Evolutionary conservation across 345 rosid species (phyloP).

Genomic region (Syzygium oleosum): DNA sequence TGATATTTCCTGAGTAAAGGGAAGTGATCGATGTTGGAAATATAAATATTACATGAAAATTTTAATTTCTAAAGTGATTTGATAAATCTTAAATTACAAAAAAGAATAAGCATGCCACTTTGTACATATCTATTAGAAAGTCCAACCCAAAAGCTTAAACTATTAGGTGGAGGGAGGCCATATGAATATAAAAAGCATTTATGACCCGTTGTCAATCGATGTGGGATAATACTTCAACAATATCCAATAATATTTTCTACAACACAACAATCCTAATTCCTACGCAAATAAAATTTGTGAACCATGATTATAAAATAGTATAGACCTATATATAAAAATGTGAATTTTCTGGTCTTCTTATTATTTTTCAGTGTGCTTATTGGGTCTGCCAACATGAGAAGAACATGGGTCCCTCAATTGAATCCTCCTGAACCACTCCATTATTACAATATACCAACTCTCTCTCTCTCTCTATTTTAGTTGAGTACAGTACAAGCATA

Average conservation of each 20-base stretch:
- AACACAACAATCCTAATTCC: neutral
- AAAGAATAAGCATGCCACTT: neutral
- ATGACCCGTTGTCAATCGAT: too few relatives aligned
- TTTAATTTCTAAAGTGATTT: neutral
- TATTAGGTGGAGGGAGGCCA: too few relatives aligned
- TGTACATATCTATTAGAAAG: too few relatives aligned
- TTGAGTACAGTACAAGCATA: neutral
- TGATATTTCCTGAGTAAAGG: neutral
- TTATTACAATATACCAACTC: neutral
- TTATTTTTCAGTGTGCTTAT: neutral
- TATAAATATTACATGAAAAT: neutral
- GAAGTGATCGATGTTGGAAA: neutral
- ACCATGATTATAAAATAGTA: neutral
- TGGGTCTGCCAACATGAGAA: neutral
- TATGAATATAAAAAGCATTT: too few relatives aligned
- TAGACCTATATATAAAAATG: neutral
- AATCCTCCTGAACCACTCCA: neutral
- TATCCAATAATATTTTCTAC: neutral
- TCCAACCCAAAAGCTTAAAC: too few relatives aligned
- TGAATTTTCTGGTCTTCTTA: neutral
- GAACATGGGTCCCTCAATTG: neutral
- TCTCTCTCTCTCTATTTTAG: neutral
- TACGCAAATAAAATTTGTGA: neutral
- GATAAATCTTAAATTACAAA: too few relatives aligned
- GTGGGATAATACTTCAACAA: too few relatives aligned